Evolutionary conservation across 192 early-diverging fungal genomes (phyloP), one percentile per base, ranked within the genome.

Genomic region (Rhizophagus sp.): DNA sequence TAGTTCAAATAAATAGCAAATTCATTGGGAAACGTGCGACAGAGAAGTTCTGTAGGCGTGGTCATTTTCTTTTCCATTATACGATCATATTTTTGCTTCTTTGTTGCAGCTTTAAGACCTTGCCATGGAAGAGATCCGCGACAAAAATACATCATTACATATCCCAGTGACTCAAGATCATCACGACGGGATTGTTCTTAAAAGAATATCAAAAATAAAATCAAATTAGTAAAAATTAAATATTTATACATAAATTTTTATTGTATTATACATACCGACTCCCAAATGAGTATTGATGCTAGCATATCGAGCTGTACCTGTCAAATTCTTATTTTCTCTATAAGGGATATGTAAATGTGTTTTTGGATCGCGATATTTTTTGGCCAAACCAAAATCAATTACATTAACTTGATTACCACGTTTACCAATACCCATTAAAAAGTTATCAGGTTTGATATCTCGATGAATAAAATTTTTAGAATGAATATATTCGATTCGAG

Each of bases 1-100:
- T 97, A 97, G 84, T 96, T 96, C 76, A 97, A 85, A 79, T 95
- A 97, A 49, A 93, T 91, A 24, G 91, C 90, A 85, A 97, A 96
- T 84, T 97, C 96, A 81, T 88, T 89, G 1, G 96, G 95, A 80
- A 91, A 93, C 4, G 93, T 91, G 47, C 92, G 91, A 85, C 95
- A 96, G 12, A 97, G 88, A 76, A 91, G 85, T 79, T 95, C 96
- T 13, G 94, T 93, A 24, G 91, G 89, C 22, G 95, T 96, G 30
- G 90, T 92, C 90, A 95, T 94, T 88, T 97, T 97, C 87, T 93
- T 94, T 76, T 95, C 94, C 94, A 95, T 95, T 79, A 97, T 97
- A 79, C 95, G 93, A 84, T 97, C 96, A 84, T 97, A 96, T 85
- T 96, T 96, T 91, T 95, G 94, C 84, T 94, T 94, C 85, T 96